Evolutionary conservation across 306 rosid species (phyloP), one percentile per base, ranked within the genome.

Genomic region (Quercus glauca): DNA sequence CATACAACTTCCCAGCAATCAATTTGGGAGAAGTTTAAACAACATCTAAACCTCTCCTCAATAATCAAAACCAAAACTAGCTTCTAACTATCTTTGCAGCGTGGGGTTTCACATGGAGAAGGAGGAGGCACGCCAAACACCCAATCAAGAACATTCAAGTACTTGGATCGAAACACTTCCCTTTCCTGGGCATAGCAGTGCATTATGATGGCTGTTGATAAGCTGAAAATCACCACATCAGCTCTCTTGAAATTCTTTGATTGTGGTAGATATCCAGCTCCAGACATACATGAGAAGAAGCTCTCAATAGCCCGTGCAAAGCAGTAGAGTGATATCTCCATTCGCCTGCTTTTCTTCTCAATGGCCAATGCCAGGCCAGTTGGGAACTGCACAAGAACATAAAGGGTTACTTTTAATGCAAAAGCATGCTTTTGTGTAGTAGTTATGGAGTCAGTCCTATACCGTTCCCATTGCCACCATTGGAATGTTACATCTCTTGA

Each of bases 171-270:
- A 82, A 95, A 93, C 25, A 93, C 99, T n/a, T 93, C 97, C 79
- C 99, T 88, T 83, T 96, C 99, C 74, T 89, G 87, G 31, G 97
- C 94, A 71, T 91, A 96, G 81, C 98, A 93, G 74, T 95, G 99
- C 99, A 93, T 95, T 89, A 95, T 95, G 85, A 95, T 91, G 83
- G 97, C 98, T 3, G 97, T 93, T 56, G 99, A 93, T 83, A 91
- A 64, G 90, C 98, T 95, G 86, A 95, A 95, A 79, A 89, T 81
- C 72, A 90, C 74, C 29, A 91, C 91, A 82, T 95, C 98, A 31
- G 92, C 98, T 73, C 99, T 85, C 86, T 88, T 90, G 71, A 95
- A 85, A 57, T 79, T 92, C 72, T 85, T 84, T 20, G 97, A 89
- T 19, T 45, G 90, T 4, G 88, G 96, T 79, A 93, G 82, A 83